A percentile compares a stretch with the other conserved stretches of the same genome.
Conservation (phyloP, 345 rosid species). For the Capsella bursapastoris region DNA sequence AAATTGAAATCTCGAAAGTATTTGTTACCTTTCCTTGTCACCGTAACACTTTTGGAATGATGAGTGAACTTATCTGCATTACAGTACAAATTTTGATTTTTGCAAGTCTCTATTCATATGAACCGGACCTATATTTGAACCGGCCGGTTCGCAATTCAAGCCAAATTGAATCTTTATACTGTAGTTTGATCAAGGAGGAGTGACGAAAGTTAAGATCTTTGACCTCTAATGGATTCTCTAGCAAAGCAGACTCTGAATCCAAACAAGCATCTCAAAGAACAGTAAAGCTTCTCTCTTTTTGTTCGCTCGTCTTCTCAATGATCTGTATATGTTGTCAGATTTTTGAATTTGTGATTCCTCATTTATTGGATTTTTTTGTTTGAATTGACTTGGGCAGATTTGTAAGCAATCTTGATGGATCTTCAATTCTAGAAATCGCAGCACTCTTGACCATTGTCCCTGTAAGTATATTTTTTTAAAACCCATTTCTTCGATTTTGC, state of each 20-base stretch:
- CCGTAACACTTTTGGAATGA: too few relatives aligned
- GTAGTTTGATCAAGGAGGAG: background rate
- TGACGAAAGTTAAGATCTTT: background rate
- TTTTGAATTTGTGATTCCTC: background rate
- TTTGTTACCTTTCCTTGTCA: too few relatives aligned
- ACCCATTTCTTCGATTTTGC: slow-evolving; percentile 7
- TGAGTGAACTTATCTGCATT: too few relatives aligned
- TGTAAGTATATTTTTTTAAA: slow-evolving; percentile 40
- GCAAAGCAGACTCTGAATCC: slow-evolving; percentile 57
- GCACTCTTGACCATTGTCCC: slow-evolving; percentile 66
- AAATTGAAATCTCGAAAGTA: background rate
- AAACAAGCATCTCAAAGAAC: slow-evolving; percentile 81
- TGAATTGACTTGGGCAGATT: slow-evolving; percentile 53
- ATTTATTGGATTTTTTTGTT: background rate
- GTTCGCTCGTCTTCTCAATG: slow-evolving; percentile 18
- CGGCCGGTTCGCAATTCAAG: slow-evolving; percentile 10
- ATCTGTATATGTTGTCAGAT: background rate
- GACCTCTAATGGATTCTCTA: slow-evolving; percentile 54
- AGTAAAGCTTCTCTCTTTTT: slow-evolving; percentile 45
- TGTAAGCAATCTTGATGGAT: slow-evolving; percentile 83
- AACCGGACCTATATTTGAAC: slow-evolving; percentile 20
- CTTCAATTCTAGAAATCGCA: slow-evolving; percentile 71
- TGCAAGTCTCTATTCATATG: too few relatives aligned
- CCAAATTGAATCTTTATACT: background rate
- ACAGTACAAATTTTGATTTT: too few relatives aligned